phyloP scores from a whole-genome alignment of 2,329 filamentous ascomycete genomes.

The Neonectria punicea region DNA sequence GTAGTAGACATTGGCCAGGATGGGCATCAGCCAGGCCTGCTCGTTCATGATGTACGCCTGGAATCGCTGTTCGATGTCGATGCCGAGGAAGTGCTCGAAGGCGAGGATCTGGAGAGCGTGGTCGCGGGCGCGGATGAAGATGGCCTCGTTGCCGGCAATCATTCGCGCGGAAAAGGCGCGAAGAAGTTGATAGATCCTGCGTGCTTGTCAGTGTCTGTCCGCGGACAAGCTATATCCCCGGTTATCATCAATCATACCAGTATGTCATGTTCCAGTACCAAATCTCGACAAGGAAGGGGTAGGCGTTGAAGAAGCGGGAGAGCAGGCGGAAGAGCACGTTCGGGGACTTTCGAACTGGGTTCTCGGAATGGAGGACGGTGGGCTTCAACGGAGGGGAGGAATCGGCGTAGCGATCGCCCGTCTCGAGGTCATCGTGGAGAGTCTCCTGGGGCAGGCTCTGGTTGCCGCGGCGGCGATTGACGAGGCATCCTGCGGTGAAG shows the following conservation, averaged over 20 bases:
- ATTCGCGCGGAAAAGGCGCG: slow-evolving; percentile 54
- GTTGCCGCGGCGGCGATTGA: slow-evolving; percentile 33
- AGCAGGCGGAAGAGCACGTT: slow-evolving; percentile 40
- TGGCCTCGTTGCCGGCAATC: slow-evolving; percentile 51
- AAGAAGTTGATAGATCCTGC: slow-evolving; percentile 55
- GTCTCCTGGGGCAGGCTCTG: slow-evolving; percentile 8
- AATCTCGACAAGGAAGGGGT: slow-evolving; percentile 49
- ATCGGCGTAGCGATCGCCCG: slow-evolving; percentile 26
- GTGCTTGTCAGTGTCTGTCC: background rate
- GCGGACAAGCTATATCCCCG: background rate
- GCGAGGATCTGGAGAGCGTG: slow-evolving; percentile 55
- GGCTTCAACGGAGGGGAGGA: slow-evolving; percentile 38
- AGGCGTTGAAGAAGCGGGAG: slow-evolving; percentile 45
- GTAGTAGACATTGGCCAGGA: slow-evolving; percentile 56
- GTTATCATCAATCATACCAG: slow-evolving; percentile 34
- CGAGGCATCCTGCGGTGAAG: slow-evolving; percentile 39
- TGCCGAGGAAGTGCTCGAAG: slow-evolving; percentile 49
- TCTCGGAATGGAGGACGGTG: slow-evolving; percentile 23
- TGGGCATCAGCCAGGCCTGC: slow-evolving; percentile 49
- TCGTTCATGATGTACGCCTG: slow-evolving; percentile 53
- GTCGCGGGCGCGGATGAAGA: slow-evolving; percentile 50
- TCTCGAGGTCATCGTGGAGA: slow-evolving; percentile 31
- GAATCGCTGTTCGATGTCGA: slow-evolving; percentile 53
- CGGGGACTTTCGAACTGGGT: slow-evolving; percentile 32
- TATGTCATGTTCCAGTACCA: slow-evolving; percentile 53